A percentile compares a stretch with the other conserved stretches of the same genome.
Conservation (phyloP, 75 land plant species). For the Chamaecyparis obtusa region DNA sequence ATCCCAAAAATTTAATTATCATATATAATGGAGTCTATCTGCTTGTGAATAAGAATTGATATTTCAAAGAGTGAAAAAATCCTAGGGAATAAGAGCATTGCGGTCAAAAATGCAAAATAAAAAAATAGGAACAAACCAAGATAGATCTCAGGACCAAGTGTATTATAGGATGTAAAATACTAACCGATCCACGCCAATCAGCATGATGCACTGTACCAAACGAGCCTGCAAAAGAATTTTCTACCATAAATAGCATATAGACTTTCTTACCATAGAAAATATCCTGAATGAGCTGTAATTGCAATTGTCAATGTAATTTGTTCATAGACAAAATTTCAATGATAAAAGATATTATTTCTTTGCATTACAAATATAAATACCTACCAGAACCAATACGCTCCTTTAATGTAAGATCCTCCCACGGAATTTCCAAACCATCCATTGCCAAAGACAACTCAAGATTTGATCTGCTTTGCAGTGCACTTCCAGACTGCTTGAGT, state of each 20-base stretch:
- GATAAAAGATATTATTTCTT: neutral
- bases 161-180: conserved; percentile 9
- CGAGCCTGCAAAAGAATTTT: conserved; percentile 57
- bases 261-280: neutral
- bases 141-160: neutral
- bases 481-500: conserved; percentile 19
- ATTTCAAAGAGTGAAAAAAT: neutral
- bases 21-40: neutral
- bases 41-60: neutral
- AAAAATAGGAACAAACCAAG: neutral
- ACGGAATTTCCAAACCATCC: conserved; percentile 70
- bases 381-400: conserved; percentile 88
- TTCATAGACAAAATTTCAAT: neutral
- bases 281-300: neutral
- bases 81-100: neutral
- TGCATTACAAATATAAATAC: neutral
- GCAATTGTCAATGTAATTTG: neutral
- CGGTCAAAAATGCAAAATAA: neutral
- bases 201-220: conserved; percentile 95
- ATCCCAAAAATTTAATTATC: neutral
- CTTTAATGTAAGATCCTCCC: conserved; percentile 75
- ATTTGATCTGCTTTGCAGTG: conserved; percentile 13
- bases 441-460: conserved; percentile 34
- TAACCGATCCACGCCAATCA: conserved; percentile 95
- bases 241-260: neutral